Conservation (phyloP, 2,329 filamentous ascomycete species). For the Alternaria consortialis region DNA sequence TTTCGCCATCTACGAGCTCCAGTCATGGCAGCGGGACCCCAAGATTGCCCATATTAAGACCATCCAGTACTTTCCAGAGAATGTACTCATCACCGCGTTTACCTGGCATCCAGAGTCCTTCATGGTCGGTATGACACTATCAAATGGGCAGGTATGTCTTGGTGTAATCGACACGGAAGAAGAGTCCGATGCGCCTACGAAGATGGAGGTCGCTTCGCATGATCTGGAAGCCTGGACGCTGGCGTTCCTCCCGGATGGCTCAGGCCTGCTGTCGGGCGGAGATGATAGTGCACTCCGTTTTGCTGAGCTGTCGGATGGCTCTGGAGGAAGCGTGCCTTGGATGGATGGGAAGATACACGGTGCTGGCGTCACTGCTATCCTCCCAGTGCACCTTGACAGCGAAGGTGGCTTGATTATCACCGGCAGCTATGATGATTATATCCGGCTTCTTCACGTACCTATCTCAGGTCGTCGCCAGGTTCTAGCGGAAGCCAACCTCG, state of each 20-base stretch:
- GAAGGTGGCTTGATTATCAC: conserved; percentile 72
- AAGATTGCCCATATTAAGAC: conserved; percentile 49
- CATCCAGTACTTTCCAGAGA: conserved; percentile 62
- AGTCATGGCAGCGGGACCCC: conserved; percentile 19
- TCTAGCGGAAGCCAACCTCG: conserved; percentile 71
- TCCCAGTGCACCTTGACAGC: conserved; percentile 67
- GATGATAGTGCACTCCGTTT: conserved; percentile 74
- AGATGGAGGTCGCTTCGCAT: conserved; percentile 50
- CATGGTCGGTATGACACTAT: conserved; percentile 75
- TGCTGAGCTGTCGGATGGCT: conserved; percentile 25
- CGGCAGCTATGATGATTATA: conserved; percentile 88
- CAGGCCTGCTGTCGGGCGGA: conserved; percentile 72
- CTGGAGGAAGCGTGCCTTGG: conserved; percentile 43
- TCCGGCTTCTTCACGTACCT: conserved; percentile 70
- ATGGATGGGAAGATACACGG: conserved; percentile 69
- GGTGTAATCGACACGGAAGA: conserved; percentile 45
- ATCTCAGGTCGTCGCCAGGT: conserved; percentile 56
- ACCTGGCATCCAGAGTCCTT: conserved; percentile 71
- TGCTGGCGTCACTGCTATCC: conserved; percentile 88
- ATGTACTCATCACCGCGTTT: conserved; percentile 74
- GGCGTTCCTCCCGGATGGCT: conserved; percentile 60
- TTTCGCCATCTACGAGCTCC: conserved; percentile 69
- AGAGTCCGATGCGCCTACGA: conserved; percentile 13
- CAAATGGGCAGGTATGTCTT: conserved; percentile 67
- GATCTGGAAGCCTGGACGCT: conserved; percentile 78